Conservation (phyloP, 1,284 basidiomycete genomes). For the Puccinia brachypodii region DNA sequence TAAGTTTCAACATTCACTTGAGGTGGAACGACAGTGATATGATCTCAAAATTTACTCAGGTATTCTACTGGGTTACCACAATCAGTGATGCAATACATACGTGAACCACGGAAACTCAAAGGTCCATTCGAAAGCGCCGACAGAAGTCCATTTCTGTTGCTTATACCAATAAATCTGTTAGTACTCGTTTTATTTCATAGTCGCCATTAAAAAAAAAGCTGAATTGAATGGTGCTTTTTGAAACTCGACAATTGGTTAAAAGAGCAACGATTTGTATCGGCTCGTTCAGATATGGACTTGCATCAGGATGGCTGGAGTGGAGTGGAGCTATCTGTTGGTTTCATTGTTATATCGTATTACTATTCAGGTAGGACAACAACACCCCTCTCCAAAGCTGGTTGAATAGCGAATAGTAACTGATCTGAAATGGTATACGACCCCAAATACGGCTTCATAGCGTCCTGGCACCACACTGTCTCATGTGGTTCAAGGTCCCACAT, state of each 20-base stretch:
- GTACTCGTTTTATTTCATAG: not conserved
- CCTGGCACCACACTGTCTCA: constrained; percentile 14
- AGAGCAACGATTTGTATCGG: constrained; percentile 23
- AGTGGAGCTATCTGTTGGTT: constrained; percentile 17
- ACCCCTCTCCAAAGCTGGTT: not conserved
- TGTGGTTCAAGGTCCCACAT: constrained; percentile 35
- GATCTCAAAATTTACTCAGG: not conserved
- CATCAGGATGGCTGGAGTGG: constrained; percentile 29
- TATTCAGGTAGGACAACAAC: constrained; percentile 12
- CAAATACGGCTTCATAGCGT: not conserved
- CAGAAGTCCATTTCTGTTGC: constrained; percentile 8
- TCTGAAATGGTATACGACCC: too few relatives aligned
- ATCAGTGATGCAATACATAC: constrained; percentile 27
- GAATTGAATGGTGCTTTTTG: not conserved
- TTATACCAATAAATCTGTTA: constrained; percentile 11
- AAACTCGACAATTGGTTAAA: not conserved
- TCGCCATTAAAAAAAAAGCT: not conserved
- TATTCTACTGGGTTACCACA: not conserved
- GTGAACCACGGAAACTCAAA: not conserved
- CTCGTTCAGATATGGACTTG: constrained; percentile 35
- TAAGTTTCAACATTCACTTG: constrained; percentile 11
- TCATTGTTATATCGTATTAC: constrained; percentile 23
- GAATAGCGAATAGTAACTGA: not conserved
- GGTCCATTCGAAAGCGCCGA: not conserved
- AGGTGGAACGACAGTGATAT: not conserved